These are phyloP conservation scores for Teratosphaeria zuluensis DNA, from an alignment of 2,329 filamentous ascomycete species.

Conservation along the genomic window DNA sequence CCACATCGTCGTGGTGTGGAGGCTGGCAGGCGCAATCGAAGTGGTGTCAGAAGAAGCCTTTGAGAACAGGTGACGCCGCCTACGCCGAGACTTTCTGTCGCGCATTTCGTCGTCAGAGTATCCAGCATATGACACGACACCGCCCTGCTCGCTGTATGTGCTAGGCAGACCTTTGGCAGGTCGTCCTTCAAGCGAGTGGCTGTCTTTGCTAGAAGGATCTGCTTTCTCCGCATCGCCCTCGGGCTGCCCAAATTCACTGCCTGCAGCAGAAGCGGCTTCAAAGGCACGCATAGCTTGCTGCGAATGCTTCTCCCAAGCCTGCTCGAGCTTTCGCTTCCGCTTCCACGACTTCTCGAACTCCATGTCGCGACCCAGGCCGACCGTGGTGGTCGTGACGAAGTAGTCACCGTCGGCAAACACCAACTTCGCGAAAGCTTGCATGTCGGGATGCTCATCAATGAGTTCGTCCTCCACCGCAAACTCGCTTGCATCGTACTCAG, in stretches of 20 bases:
- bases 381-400: slow-evolving; percentile 57
- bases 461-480: slow-evolving; percentile 4
- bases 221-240: slow-evolving; percentile 10
- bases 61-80: slow-evolving; percentile 3
- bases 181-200: slow-evolving; percentile 18
- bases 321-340: slow-evolving; percentile 11
- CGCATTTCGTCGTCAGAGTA: slow-evolving; percentile 49
- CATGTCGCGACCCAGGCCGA: slow-evolving; percentile 61
- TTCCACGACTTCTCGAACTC: slow-evolving; percentile 11
- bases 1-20: slow-evolving; percentile 24
- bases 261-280: slow-evolving; percentile 17
- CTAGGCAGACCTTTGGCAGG: slow-evolving; percentile 20
- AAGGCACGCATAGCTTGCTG: slow-evolving; percentile 15
- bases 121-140: slow-evolving; percentile 15
- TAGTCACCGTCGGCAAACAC: slow-evolving; percentile 68
- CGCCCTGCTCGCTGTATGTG: slow-evolving; percentile 24
- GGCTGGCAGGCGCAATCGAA: slow-evolving; percentile 28
- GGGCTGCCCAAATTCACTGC: slow-evolving; percentile 12
- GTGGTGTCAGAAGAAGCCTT: slow-evolving; percentile 41
- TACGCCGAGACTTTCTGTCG: slow-evolving; percentile 29
- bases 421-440: slow-evolving; percentile 55
- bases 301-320: slow-evolving; percentile 4
- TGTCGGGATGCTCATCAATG: slow-evolving; percentile 16
- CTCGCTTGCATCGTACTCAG: not conserved
- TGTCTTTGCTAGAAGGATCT: slow-evolving; percentile 5